These are phyloP conservation scores for Gossypium schwendimanii DNA, from an alignment of 441 rosid genomes.

Conservation along the genomic window DNA sequence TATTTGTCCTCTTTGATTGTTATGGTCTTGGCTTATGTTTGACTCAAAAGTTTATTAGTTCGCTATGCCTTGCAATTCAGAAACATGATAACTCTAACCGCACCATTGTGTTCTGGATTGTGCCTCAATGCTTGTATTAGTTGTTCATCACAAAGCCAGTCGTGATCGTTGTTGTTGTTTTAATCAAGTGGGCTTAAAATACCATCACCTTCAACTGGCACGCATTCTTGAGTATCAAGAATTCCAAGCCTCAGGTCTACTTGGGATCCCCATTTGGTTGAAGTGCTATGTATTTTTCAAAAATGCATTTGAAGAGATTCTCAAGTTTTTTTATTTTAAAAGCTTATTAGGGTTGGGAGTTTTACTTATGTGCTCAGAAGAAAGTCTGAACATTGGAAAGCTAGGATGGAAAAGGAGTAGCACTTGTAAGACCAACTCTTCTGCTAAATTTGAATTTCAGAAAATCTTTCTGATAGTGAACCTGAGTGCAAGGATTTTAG, in stretches of 20 bases:
- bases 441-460: not conserved
- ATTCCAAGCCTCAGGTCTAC: not conserved
- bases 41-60: not conserved
- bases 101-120: conserved; percentile 1
- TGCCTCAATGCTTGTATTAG: not conserved
- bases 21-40: not conserved
- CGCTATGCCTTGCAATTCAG: not conserved
- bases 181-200: not conserved
- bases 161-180: not conserved
- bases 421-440: not conserved
- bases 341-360: not conserved
- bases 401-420: not conserved
- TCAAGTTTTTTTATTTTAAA: not conserved
- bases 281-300: not conserved
- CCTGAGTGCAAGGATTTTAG: not conserved
- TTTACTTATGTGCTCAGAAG: not conserved
- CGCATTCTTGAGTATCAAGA: not conserved
- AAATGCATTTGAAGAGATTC: not conserved
- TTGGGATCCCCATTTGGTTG: not conserved
- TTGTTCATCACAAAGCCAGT: not conserved
- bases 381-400: not conserved
- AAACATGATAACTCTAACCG: not conserved
- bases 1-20: not conserved
- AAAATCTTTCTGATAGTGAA: not conserved
- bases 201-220: not conserved